Evolutionary conservation across 2,329 filamentous ascomycete genomes (phyloP), one percentile per base, ranked within the genome.

Genomic region (Aspergillus arachidicola): DNA sequence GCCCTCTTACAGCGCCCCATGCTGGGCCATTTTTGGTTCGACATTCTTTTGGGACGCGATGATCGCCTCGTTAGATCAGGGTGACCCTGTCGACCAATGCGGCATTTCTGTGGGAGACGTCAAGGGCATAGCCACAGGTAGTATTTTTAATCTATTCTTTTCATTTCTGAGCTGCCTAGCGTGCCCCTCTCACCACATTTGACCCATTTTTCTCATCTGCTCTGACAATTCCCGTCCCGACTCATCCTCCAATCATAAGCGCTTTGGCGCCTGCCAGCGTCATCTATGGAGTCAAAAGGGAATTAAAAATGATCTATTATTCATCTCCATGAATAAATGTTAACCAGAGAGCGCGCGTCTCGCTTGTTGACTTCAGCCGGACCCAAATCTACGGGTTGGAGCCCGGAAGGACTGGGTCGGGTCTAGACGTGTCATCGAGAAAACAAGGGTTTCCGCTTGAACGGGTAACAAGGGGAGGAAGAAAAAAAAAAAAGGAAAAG

Each of bases 311-410:
- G 60, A 48, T 46, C 57, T 32, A 58, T 50, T 57, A 50, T 43
- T 41, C 46, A 30, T 51, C 26, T 50, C 19, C 32, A 28, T 32
- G 28, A 51, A 51, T 32, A 16, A 28, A 19, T 19, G 6, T 14
- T 12, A 38, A 38, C 34, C 5, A 34, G 14, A 56, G 41, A 48
- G 59, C 36, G 45, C 48, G 34, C 53, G 36, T 48, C 57, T 55
- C 50, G 55, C 34, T 50, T 56, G 32, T 50, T 32, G 53, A 46
- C 32, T 45, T 65, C 51, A 41, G 51, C 56, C 57, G 61, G 64
- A 58, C 65, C 64, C 66, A 66, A 54, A 59, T 59, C 43, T 58
- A 60, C 48, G 64, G 68, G 66, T 66, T 62, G 65, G 59, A 58
- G 56, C 60, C 58, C 60, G 58, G 51, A 43, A 32, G 51, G 43